Conservation (phyloP, 2,329 filamentous ascomycete genomes). For the Neonectria ditissima region DNA sequence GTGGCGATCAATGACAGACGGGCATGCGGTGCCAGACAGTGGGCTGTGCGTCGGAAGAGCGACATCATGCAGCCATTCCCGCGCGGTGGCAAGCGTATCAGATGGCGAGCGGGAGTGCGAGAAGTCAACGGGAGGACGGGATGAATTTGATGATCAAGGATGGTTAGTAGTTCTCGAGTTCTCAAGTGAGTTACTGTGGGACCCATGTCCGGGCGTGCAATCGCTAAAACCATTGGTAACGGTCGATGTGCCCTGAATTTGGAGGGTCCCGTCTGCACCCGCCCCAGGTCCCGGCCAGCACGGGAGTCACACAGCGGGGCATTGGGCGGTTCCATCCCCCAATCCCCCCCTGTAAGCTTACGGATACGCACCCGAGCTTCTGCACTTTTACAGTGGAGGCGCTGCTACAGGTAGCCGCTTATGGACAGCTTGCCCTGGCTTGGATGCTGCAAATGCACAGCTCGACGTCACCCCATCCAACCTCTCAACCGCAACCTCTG, state of each 20-base stretch:
- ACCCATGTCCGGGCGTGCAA: neutral
- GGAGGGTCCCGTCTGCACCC: slow-evolving; percentile 1
- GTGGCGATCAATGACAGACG: slow-evolving; percentile 23
- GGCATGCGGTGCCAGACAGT: slow-evolving; percentile 27
- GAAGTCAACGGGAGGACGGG: slow-evolving; percentile 23
- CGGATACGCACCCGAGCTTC: neutral
- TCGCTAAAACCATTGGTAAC: slow-evolving; percentile 5
- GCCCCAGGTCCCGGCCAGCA: neutral
- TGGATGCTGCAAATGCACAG: slow-evolving; percentile 12
- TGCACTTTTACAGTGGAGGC: neutral
- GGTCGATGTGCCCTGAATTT: slow-evolving; percentile 9
- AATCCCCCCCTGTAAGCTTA: slow-evolving; percentile 3
- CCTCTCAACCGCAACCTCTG: slow-evolving; percentile 6
- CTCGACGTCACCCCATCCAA: slow-evolving; percentile 24
- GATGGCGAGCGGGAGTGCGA: slow-evolving; percentile 12
- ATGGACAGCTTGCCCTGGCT: slow-evolving; percentile 26
- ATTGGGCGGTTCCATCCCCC: neutral
- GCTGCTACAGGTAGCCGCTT: slow-evolving; percentile 4
- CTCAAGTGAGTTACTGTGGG: slow-evolving; percentile 11
- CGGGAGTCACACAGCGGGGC: slow-evolving; percentile 15
- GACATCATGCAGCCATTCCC: slow-evolving; percentile 35
- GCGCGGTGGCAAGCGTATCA: slow-evolving; percentile 14
- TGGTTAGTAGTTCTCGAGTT: slow-evolving; percentile 13
- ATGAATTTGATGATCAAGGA: slow-evolving; percentile 28
- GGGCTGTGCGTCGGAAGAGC: slow-evolving; percentile 28